A percentile compares a stretch with the other conserved stretches of the same genome.
Evolutionary conservation across 2,329 filamentous ascomycete genomes (phyloP).

Genomic region (Penicillium sp.): DNA sequence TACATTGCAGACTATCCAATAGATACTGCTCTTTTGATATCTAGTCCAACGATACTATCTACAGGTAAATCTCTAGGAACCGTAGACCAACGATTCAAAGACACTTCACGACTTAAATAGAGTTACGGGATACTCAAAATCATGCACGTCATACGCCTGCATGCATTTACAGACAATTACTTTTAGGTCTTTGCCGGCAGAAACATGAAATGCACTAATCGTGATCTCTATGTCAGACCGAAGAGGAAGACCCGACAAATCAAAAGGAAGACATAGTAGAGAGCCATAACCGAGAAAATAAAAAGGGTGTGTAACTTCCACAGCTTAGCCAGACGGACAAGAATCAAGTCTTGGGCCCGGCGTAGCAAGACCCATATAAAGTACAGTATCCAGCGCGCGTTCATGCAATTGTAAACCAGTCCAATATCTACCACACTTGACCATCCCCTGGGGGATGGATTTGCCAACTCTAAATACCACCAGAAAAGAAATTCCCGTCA

Average conservation of each 20-base stretch:
- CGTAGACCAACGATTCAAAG: not conserved
- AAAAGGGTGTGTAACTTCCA: constrained; percentile 4
- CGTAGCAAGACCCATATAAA: constrained; percentile 23
- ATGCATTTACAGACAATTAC: not conserved
- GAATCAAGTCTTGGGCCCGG: constrained; percentile 5
- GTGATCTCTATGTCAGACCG: constrained; percentile 14
- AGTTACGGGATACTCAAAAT: not conserved
- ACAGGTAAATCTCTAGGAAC: not conserved
- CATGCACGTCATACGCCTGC: too few species aligned
- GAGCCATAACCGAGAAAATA: constrained; percentile 18
- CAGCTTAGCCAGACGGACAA: constrained; percentile 4
- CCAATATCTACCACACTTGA: constrained; percentile 27
- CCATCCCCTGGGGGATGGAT: constrained; percentile 6
- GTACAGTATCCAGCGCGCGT: constrained; percentile 26
- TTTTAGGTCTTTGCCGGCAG: not conserved
- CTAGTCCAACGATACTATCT: not conserved
- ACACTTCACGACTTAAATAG: not conserved
- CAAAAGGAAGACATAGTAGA: constrained; percentile 27
- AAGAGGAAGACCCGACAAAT: constrained; percentile 22
- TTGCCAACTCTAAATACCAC: constrained; percentile 22
- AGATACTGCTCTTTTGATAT: constrained; percentile 11
- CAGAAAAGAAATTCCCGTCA: constrained; percentile 15
- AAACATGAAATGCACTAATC: constrained; percentile 10
- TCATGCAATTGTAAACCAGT: constrained; percentile 28
- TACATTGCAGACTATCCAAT: constrained; percentile 16